A percentile compares a stretch with the other conserved stretches of the same genome.
Evolutionary conservation across 208 protist genomes (phyloP).

Genomic region (Acanthamoeba healyi): DNA sequence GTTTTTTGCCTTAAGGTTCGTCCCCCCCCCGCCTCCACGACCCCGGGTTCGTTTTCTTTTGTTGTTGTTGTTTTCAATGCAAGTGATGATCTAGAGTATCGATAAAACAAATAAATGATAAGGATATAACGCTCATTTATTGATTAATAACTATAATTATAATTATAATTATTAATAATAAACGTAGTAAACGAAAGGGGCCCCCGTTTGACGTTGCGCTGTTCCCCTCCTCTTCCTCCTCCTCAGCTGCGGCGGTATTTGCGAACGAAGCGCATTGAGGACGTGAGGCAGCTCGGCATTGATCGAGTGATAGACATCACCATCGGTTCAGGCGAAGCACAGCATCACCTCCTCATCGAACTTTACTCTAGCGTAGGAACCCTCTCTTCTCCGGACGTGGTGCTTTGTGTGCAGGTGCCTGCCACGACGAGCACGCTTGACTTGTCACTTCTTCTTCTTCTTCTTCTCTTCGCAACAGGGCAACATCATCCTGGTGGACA

Average conservation of each 20-base stretch:
- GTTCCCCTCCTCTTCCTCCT: too few relatives aligned
- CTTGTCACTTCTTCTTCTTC: too few relatives aligned
- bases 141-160: neutral
- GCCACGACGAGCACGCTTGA: too few relatives aligned
- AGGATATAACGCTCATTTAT: too few relatives aligned
- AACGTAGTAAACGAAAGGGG: too few relatives aligned
- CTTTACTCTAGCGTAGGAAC: conserved; percentile 87
- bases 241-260: conserved; percentile 97
- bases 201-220: too few relatives aligned
- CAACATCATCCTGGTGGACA: conserved; percentile 97
- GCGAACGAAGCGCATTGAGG: conserved; percentile 94
- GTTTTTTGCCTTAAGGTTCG: conserved; percentile 93
- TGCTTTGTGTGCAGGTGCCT: too few relatives aligned
- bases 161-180: neutral
- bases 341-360: conserved; percentile 89
- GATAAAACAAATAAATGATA: too few relatives aligned
- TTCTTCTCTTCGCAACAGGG: conserved; percentile 91
- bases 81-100: too few relatives aligned
- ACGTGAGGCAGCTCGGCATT: conserved; percentile 95
- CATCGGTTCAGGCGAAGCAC: conserved; percentile 93
- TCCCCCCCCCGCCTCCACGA: neutral
- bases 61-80: neutral
- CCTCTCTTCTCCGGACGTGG: too few relatives aligned
- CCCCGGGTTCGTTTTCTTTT: neutral
- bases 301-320: conserved; percentile 97